A percentile compares a stretch with the other conserved stretches of the same genome.
phyloP scores from a whole-genome alignment of 2,329 filamentous ascomycete species.

The Aciculosporium take region DNA sequence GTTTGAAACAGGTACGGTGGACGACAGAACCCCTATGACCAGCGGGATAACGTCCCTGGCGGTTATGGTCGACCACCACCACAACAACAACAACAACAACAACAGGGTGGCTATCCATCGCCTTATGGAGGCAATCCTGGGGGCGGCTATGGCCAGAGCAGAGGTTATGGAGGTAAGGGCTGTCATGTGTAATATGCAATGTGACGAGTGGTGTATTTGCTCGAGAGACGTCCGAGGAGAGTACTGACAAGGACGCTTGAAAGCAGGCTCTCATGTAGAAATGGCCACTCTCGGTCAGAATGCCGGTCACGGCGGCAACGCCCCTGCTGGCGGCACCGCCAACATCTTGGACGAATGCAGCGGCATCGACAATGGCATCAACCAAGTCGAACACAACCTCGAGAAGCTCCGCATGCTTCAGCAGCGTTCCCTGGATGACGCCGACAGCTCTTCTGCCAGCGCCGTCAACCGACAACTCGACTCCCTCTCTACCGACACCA shows the following conservation, averaged over 20 bases:
- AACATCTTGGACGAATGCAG: conserved; percentile 69
- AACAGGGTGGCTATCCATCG: conserved; percentile 1
- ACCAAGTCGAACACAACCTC: conserved; percentile 58
- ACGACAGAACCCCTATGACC: conserved; percentile 43
- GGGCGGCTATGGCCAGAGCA: conserved; percentile 12
- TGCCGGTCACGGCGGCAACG: conserved; percentile 26
- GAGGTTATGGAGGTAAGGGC: conserved; percentile 18
- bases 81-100: background rate
- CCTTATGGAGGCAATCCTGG: conserved; percentile 11
- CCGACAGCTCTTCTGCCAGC: conserved; percentile 55
- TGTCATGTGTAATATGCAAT: too few relatives aligned
- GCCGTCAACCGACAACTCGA: conserved; percentile 58
- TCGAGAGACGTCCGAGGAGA: background rate
- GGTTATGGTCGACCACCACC: conserved; percentile 18
- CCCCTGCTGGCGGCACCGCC: conserved; percentile 48
- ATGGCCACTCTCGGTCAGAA: conserved; percentile 52
- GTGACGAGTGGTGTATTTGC: background rate
- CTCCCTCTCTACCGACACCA: conserved; percentile 60
- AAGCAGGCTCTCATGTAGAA: conserved; percentile 43
- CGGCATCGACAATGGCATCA: conserved; percentile 64
- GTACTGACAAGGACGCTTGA: background rate
- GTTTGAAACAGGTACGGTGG: conserved; percentile 34
- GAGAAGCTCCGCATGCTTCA: conserved; percentile 59
- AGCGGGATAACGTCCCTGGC: conserved; percentile 28
- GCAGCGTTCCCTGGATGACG: conserved; percentile 56